Evolutionary conservation across 176 grass and related monocot genomes (phyloP), one percentile per base, ranked within the genome.

Genomic region (Melocanna baccifera): DNA sequence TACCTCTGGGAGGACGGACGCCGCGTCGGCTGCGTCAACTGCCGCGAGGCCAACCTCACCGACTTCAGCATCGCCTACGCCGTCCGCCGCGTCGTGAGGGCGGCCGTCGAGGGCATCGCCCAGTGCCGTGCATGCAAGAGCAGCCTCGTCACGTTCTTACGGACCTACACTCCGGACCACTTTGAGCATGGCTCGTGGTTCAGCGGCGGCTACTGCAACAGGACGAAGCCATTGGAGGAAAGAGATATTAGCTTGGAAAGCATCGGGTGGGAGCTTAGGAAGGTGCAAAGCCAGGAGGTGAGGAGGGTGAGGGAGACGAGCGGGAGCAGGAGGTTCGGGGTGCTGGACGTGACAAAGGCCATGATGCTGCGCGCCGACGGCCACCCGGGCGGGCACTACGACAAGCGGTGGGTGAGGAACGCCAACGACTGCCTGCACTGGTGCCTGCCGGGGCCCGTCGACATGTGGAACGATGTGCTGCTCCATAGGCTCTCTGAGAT

Each of bases 361-460:
- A 97, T 90, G 95, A 97, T 97, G 95, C 68, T 94, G 69, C 88
- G 95, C 56, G 95, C 90, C 39, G 95, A 97, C 29, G 95, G 84
- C 11, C 95, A 97, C 78, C 95, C 92, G 0, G 95, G 89, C 51
- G 61, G 23, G 41, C 78, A 90, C 72, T 91, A 86, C 87, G 75
- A 88, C 57, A 89, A 78, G 83, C 66, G 72, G 52, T 89, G 84
- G 92, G 70, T 46, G 15, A 68, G 75, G 67, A 92, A 92, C 78
- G 86, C 70, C 71, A 94, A 75, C 62, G 92, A 97, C 83, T 97
- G 92, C 74, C 48, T 94, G 29, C 94, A 97, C 73, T 89, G 88
- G 94, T 97, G 94, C 86, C 40, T 94, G 78, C 94, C 92, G 0
- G 90, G 90, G 2, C 92, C 94, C 3, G 52, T 97, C 39, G 92